phyloP scores from a whole-genome alignment of 441 rosid species.

The Jatropha podagrica region DNA sequence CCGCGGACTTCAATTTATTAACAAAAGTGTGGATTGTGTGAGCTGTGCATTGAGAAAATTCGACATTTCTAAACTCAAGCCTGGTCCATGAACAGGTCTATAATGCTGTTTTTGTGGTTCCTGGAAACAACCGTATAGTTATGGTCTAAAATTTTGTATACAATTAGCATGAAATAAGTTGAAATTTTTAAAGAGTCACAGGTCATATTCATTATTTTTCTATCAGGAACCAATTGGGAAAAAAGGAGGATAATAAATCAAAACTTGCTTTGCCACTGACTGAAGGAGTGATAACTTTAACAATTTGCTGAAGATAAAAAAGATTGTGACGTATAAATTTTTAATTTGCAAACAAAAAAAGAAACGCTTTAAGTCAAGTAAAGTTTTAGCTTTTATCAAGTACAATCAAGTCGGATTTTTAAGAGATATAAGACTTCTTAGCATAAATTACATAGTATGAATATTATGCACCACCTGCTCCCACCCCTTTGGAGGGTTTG shows the following conservation, averaged over 20 bases:
- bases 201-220: neutral
- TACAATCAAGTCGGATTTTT: neutral
- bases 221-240: neutral
- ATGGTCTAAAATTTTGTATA: neutral
- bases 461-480: neutral
- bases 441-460: neutral
- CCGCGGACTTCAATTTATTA: too few relatives aligned
- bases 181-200: neutral
- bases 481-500: neutral
- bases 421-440: neutral
- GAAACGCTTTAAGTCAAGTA: neutral
- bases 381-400: neutral
- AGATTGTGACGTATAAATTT: neutral
- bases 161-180: neutral
- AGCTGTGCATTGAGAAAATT: too few relatives aligned
- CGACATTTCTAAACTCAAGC: too few relatives aligned
- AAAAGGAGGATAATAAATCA: neutral
- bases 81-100: neutral
- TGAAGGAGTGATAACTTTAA: neutral
- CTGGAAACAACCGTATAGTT: neutral
- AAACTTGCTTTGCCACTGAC: neutral
- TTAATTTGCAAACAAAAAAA: neutral
- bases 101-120: neutral
- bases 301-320: neutral
- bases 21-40: too few relatives aligned